A percentile compares a stretch with the other conserved stretches of the same genome.
These are phyloP conservation scores for Talaromyces atroroseus DNA, from an alignment of 2,329 filamentous ascomycete species.

Conservation along the genomic window DNA sequence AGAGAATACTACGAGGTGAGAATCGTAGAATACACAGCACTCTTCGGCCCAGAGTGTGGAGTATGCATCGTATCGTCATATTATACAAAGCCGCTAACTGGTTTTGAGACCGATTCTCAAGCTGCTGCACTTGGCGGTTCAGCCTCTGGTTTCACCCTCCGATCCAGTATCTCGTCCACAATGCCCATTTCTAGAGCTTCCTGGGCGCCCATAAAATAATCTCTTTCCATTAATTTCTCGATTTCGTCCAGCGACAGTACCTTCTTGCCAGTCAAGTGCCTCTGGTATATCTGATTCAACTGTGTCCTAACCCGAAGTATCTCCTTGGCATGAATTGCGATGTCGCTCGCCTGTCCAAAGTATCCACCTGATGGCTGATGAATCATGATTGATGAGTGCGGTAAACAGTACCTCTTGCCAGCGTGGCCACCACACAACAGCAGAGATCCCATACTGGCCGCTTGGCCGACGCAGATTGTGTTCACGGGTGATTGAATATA, in stretches of 20 bases:
- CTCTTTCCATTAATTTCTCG: constrained; percentile 92
- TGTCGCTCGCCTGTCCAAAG: constrained; percentile 66
- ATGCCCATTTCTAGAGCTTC: constrained; percentile 89
- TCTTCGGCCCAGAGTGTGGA: background rate
- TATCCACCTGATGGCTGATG: constrained; percentile 85
- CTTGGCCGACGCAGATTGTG: constrained; percentile 91
- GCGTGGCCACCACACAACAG: constrained; percentile 79
- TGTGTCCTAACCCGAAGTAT: constrained; percentile 81
- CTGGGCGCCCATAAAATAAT: constrained; percentile 84
- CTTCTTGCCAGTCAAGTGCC: constrained; percentile 68
- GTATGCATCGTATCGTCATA: background rate
- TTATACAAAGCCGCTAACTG: background rate
- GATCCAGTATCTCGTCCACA: constrained; percentile 76
- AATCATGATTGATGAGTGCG: constrained; percentile 94
- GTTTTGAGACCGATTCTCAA: constrained; percentile 17
- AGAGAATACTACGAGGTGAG: background rate
- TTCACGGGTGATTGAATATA: constrained; percentile 92
- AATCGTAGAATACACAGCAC: constrained; percentile 1
- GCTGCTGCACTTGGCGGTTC: constrained; percentile 15
- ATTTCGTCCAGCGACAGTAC: constrained; percentile 73
- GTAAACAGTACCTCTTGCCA: constrained; percentile 80
- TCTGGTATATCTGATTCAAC: constrained; percentile 83
- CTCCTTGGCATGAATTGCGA: constrained; percentile 95
- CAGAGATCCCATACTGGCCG: constrained; percentile 89
- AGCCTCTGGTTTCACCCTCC: constrained; percentile 29